Percentiles rank a stretch among this genome's conserved stretches.
phyloP scores from a whole-genome alignment of 192 early-diverging fungal genomes.

The Helicostylum pulchrum region DNA sequence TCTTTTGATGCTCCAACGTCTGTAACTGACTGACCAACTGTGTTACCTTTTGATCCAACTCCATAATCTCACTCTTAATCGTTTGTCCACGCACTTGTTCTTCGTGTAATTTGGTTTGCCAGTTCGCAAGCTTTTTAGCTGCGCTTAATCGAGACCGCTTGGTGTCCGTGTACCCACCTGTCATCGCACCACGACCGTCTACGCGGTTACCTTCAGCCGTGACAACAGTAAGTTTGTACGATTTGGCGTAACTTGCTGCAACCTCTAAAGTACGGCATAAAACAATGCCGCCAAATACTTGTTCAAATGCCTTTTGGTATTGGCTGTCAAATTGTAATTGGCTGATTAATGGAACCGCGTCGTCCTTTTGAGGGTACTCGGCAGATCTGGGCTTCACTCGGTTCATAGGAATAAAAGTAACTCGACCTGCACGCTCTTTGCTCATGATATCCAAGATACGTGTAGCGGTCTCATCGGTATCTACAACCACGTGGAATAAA shows the following conservation, averaged over 20 bases:
- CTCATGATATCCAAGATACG: slow-evolving; percentile 58
- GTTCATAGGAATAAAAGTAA: slow-evolving; percentile 96
- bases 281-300: slow-evolving; percentile 89
- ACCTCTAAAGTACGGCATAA: slow-evolving; percentile 83
- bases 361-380: slow-evolving; percentile 62
- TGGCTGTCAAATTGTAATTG: slow-evolving; percentile 71
- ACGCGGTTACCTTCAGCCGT: slow-evolving; percentile 91
- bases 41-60: slow-evolving; percentile 63
- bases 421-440: slow-evolving; percentile 68
- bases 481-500: slow-evolving; percentile 95
- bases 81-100: slow-evolving; percentile 35
- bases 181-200: slow-evolving; percentile 88
- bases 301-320: slow-evolving; percentile 76
- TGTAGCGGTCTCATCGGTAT: slow-evolving; percentile 88
- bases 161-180: slow-evolving; percentile 83
- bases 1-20: slow-evolving; percentile 44
- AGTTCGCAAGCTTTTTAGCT: slow-evolving; percentile 56
- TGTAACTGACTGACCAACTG: slow-evolving; percentile 57
- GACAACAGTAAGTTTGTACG: slow-evolving; percentile 75
- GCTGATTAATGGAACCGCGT: slow-evolving; percentile 82
- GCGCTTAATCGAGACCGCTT: slow-evolving; percentile 73
- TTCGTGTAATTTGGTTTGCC: slow-evolving; percentile 41
- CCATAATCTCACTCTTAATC: slow-evolving; percentile 53
- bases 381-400: slow-evolving; percentile 61
- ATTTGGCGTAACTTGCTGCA: slow-evolving; percentile 73